Conservation (phyloP, 176 grass and related monocot genomes). For the Olyra latifolia region DNA sequence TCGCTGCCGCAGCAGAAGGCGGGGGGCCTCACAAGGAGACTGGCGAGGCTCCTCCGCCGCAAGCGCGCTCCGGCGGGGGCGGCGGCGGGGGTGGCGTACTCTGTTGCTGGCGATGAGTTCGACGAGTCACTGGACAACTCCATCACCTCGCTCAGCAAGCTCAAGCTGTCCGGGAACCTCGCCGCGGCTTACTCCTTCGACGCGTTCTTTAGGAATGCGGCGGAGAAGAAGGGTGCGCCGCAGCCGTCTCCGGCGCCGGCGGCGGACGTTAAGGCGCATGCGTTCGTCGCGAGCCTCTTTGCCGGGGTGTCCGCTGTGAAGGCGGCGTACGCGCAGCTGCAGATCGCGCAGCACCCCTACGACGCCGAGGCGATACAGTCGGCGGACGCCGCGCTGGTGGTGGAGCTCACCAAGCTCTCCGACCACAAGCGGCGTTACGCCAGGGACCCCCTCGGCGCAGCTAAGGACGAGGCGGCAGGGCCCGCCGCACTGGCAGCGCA, state of each 20-base stretch:
- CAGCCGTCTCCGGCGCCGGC: neutral
- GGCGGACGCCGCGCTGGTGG: constrained; percentile 58
- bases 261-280: constrained; percentile 40
- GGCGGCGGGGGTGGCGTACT: constrained; percentile 14
- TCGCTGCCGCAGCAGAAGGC: constrained; percentile 38
- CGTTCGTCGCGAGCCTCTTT: constrained; percentile 61
- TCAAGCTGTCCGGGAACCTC: constrained; percentile 74
- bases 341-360: constrained; percentile 74
- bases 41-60: constrained; percentile 65
- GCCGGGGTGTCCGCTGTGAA: constrained; percentile 74
- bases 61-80: constrained; percentile 34
- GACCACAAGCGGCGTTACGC: constrained; percentile 58
- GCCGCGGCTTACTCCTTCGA: constrained; percentile 46
- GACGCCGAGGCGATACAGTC: constrained; percentile 61
- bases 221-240: constrained; percentile 11
- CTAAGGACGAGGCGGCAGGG: neutral
- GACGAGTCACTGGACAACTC: constrained; percentile 51
- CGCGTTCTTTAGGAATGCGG: constrained; percentile 27
- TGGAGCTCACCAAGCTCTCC: constrained; percentile 67
- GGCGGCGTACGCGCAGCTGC: constrained; percentile 83
- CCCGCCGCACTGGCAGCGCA: neutral
- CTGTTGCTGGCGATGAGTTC: constrained; percentile 40
- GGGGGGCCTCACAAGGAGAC: constrained; percentile 35
- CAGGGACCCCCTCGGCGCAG: constrained; percentile 11
- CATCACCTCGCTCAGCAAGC: constrained; percentile 57